A percentile compares a stretch with the other conserved stretches of the same genome.
phyloP scores from a whole-genome alignment of 169 alveolate species.

The Eimeria tenella region DNA sequence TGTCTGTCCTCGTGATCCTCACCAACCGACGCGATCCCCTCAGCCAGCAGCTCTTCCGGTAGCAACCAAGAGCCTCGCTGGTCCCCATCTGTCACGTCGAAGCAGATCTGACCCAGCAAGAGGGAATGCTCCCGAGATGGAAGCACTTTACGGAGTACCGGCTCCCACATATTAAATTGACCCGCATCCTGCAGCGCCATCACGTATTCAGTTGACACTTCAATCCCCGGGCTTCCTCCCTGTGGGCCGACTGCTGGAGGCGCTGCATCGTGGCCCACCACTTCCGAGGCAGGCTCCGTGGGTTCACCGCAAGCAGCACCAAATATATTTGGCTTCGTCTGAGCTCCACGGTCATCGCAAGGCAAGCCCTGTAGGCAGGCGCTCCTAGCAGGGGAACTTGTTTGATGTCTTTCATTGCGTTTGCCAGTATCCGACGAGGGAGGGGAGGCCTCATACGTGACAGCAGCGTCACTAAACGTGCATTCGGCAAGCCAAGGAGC shows the following conservation, averaged over 20 bases:
- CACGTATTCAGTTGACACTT: not conserved
- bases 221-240: not conserved
- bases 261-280: not conserved
- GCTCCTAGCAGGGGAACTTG: not conserved
- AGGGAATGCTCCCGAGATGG: not conserved
- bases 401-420: not conserved
- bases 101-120: constrained; percentile 39
- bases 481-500: not conserved
- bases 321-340: not conserved
- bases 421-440: not conserved
- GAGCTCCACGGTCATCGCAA: not conserved
- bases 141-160: not conserved
- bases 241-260: not conserved
- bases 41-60: constrained; percentile 43
- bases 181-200: constrained; percentile 53
- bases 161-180: constrained; percentile 12
- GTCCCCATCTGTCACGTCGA: constrained; percentile 37
- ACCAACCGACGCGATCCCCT: not conserved
- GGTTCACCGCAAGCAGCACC: not conserved
- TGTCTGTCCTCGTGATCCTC: constrained; percentile 47
- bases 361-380: not conserved
- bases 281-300: not conserved
- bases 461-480: not conserved
- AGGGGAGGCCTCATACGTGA: not conserved
- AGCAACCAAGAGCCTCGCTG: constrained; percentile 49